phyloP scores from a whole-genome alignment of 345 rosid genomes.

The Dipteronia dyeriana region DNA sequence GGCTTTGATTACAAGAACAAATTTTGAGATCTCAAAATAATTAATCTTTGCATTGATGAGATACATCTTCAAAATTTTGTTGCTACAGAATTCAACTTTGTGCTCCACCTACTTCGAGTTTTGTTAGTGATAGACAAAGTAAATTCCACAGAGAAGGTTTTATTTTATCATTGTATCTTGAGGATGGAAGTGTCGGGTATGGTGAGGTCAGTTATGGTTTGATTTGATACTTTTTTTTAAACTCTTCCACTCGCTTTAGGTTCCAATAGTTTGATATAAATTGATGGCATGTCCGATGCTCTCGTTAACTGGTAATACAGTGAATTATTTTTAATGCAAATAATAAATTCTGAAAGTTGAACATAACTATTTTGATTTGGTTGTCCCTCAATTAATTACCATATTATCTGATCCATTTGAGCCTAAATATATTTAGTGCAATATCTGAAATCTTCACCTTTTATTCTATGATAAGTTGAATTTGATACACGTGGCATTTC shows the following conservation, averaged over 20 bases:
- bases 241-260: background rate
- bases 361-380: background rate
- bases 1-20: constrained; percentile 3
- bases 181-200: constrained; percentile 78
- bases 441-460: background rate
- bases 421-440: background rate
- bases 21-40: background rate
- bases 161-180: constrained; percentile 71
- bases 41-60: background rate
- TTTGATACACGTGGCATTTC: background rate
- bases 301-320: constrained; percentile 2
- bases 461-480: background rate
- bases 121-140: constrained; percentile 27
- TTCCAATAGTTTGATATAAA: background rate
- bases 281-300: background rate
- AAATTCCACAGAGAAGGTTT: constrained; percentile 71
- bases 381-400: background rate
- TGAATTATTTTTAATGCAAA: background rate
- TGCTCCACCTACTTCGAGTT: constrained; percentile 68
- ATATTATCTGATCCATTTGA: background rate
- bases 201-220: constrained; percentile 72
- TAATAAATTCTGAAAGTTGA: background rate
- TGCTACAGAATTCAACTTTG: constrained; percentile 63
- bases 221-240: background rate
- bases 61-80: constrained; percentile 23